A percentile compares a stretch with the other conserved stretches of the same genome.
These are phyloP conservation scores for Capronia epimyces DNA, from an alignment of 2,329 filamentous ascomycete genomes.

Conservation along the genomic window DNA sequence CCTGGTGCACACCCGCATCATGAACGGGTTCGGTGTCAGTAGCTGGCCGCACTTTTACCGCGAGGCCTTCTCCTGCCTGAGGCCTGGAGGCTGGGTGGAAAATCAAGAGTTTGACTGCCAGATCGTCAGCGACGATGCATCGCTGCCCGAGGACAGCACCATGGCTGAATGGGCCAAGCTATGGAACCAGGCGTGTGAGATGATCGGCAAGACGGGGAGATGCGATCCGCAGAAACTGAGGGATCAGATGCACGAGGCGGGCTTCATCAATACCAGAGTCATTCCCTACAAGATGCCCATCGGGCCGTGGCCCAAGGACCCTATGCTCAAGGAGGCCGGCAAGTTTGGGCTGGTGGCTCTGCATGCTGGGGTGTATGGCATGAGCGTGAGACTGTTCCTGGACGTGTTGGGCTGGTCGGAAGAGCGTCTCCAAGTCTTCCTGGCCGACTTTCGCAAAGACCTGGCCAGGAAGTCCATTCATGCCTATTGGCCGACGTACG, in stretches of 20 bases:
- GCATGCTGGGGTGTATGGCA: conserved; percentile 16
- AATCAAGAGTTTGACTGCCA: conserved; percentile 34
- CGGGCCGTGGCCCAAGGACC: conserved; percentile 33
- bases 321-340: conserved; percentile 29
- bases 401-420: conserved; percentile 30
- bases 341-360: conserved; percentile 13
- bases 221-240: conserved; percentile 9
- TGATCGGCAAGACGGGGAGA: conserved; percentile 8
- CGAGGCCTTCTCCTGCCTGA: conserved; percentile 26
- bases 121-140: conserved; percentile 11
- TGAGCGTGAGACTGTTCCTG: conserved; percentile 26
- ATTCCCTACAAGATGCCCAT: conserved; percentile 25
- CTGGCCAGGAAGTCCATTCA: conserved; percentile 11
- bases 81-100: conserved; percentile 43
- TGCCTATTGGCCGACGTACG: conserved; percentile 14
- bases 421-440: conserved; percentile 27
- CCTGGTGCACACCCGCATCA: conserved; percentile 55
- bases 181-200: conserved; percentile 16
- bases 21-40: conserved; percentile 49
- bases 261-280: conserved; percentile 27
- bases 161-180: conserved; percentile 16
- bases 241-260: conserved; percentile 29
- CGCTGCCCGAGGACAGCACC: conserved; percentile 9
- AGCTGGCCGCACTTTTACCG: conserved; percentile 44
- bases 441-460: conserved; percentile 22